Evolutionary conservation across 2,329 filamentous ascomycete species (phyloP).

Genomic region (Alternaria longipes): DNA sequence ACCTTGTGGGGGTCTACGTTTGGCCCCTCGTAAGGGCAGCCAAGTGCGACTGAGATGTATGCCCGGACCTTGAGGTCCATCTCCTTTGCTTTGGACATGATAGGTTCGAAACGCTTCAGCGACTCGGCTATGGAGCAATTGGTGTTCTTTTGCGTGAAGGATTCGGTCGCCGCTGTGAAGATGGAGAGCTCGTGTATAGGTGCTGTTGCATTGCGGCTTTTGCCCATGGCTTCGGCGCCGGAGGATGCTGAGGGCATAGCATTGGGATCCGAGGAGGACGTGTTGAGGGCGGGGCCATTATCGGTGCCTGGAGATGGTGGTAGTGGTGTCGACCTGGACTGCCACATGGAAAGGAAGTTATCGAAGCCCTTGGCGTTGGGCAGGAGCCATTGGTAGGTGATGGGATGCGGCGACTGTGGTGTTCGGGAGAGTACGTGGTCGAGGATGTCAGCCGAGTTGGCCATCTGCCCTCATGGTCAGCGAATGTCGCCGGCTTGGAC

Average conservation of each 20-base stretch:
- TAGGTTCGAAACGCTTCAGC: conserved; percentile 72
- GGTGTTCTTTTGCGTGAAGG: conserved; percentile 81
- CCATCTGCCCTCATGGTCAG: conserved; percentile 67
- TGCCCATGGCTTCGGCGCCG: conserved; percentile 46
- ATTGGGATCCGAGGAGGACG: conserved; percentile 55
- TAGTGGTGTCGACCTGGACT: conserved; percentile 51
- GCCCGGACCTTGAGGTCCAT: conserved; percentile 75
- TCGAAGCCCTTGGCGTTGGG: conserved; percentile 79
- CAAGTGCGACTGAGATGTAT: conserved; percentile 77
- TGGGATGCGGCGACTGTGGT: conserved; percentile 61
- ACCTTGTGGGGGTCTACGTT: conserved; percentile 68
- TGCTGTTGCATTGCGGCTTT: conserved; percentile 20
- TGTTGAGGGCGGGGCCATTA: conserved; percentile 53
- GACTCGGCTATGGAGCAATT: conserved; percentile 82
- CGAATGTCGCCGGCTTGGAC: conserved; percentile 49
- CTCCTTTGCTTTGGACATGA: conserved; percentile 74
- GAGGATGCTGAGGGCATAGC: conserved; percentile 51
- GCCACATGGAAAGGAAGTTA: conserved; percentile 66
- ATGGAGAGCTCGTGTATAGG: conserved; percentile 72
- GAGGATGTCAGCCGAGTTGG: conserved; percentile 78
- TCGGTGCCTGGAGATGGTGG: conserved; percentile 50
- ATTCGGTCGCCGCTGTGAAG: conserved; percentile 83
- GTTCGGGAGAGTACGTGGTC: conserved; percentile 70
- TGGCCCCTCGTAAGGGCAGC: conserved; percentile 78
- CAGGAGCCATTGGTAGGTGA: conserved; percentile 82